Conservation (phyloP, 2,329 filamentous ascomycete species). For the Colletotrichum sublineola region DNA sequence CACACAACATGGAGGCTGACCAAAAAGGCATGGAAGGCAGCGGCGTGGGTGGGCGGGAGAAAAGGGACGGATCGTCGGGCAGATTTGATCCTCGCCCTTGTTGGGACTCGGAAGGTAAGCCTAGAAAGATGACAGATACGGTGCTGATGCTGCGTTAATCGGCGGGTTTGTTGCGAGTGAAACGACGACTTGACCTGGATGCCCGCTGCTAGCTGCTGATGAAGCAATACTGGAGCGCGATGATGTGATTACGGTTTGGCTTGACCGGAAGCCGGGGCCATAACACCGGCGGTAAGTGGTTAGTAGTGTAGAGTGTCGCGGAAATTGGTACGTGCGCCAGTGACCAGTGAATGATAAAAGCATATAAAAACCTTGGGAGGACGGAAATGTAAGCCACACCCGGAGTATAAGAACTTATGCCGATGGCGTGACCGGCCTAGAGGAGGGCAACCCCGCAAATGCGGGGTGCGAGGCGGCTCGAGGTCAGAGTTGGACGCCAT, state of each 20-base stretch:
- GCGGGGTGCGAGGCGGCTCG: slow-evolving; percentile 37
- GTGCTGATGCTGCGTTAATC: slow-evolving; percentile 20
- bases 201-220: slow-evolving; percentile 34
- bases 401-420: slow-evolving; percentile 17
- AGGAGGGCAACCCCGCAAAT: slow-evolving; percentile 32
- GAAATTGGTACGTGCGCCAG: slow-evolving; percentile 17
- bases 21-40: not conserved
- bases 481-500: slow-evolving; percentile 28
- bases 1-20: slow-evolving; percentile 8
- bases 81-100: slow-evolving; percentile 14
- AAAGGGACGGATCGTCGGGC: slow-evolving; percentile 34
- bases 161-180: slow-evolving; percentile 13
- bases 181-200: slow-evolving; percentile 27
- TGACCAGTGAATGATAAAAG: slow-evolving; percentile 4
- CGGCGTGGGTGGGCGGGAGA: slow-evolving; percentile 18
- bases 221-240: slow-evolving; percentile 42
- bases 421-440: slow-evolving; percentile 40
- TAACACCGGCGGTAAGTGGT: slow-evolving; percentile 29
- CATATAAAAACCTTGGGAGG: not conserved
- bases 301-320: not conserved
- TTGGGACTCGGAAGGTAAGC: slow-evolving; percentile 19
- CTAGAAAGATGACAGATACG: not conserved
- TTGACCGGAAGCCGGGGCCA: slow-evolving; percentile 33
- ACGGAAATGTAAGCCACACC: slow-evolving; percentile 1
- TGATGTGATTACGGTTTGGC: slow-evolving; percentile 41